Conservation (phyloP, 2,329 filamentous ascomycete genomes). For the Colletotrichum truncatum region DNA sequence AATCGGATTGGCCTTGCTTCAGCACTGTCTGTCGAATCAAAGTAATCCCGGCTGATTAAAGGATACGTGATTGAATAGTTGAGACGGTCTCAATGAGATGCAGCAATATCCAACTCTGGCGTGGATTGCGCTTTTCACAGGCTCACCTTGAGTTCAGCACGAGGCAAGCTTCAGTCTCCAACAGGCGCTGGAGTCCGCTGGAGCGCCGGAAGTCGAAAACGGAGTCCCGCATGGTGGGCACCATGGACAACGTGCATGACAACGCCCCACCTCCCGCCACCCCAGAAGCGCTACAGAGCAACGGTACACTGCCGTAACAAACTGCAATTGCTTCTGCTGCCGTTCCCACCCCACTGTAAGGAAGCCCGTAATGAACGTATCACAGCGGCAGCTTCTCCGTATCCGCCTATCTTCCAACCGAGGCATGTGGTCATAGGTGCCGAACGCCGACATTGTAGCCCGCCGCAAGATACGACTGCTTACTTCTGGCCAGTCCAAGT, state of each 20-base stretch:
- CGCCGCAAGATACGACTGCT: not conserved
- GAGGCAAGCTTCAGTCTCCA: slow-evolving; percentile 21
- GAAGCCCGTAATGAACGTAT: slow-evolving; percentile 1
- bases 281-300: not conserved
- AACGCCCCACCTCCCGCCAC: not conserved
- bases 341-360: not conserved
- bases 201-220: slow-evolving; percentile 24
- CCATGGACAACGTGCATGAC: slow-evolving; percentile 24
- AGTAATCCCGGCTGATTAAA: not conserved
- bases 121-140: slow-evolving; percentile 7
- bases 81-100: slow-evolving; percentile 12
- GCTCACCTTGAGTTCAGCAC: slow-evolving; percentile 22
- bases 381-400: slow-evolving; percentile 2
- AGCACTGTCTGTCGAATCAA: not conserved
- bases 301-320: slow-evolving; percentile 1
- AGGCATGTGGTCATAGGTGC: slow-evolving; percentile 32
- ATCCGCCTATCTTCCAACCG: slow-evolving; percentile 18
- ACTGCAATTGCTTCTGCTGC: not conserved
- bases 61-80: not conserved
- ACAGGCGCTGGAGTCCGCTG: slow-evolving; percentile 27
- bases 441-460: slow-evolving; percentile 15
- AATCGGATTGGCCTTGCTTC: not conserved
- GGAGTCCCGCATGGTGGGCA: slow-evolving; percentile 16
- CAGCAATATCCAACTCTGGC: not conserved
- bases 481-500: not conserved